Conservation (phyloP, 108 stramenopile species). For the Epipyxis sp. region DNA sequence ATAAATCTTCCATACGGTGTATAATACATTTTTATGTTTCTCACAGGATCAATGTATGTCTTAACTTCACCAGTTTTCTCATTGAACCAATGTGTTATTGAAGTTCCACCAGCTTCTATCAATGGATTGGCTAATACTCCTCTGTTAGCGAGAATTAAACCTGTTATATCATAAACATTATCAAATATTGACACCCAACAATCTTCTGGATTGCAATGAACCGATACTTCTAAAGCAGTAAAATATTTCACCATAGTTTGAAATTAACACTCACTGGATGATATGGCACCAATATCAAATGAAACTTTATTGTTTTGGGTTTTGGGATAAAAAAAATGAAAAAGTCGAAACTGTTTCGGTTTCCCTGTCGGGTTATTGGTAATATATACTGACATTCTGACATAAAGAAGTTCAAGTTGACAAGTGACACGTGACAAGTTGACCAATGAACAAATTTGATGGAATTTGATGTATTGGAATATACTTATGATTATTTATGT, state of each 20-base stretch:
- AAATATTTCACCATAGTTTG: slow-evolving; percentile 44
- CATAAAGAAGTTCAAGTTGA: too few relatives aligned
- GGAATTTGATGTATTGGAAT: too few relatives aligned
- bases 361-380: too few relatives aligned
- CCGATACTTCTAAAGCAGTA: slow-evolving; percentile 53
- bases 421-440: too few relatives aligned
- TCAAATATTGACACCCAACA: slow-evolving; percentile 58
- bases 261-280: neutral
- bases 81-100: slow-evolving; percentile 64
- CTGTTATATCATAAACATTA: slow-evolving; percentile 54
- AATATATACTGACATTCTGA: too few relatives aligned
- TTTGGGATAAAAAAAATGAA: too few relatives aligned
- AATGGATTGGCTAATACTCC: slow-evolving; percentile 55
- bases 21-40: slow-evolving; percentile 51
- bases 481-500: too few relatives aligned
- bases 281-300: too few relatives aligned
- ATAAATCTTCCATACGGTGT: slow-evolving; percentile 57
- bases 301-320: neutral
- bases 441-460: too few relatives aligned
- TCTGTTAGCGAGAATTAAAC: slow-evolving; percentile 43
- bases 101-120: slow-evolving; percentile 51
- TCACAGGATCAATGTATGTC: slow-evolving; percentile 52
- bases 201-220: slow-evolving; percentile 60
- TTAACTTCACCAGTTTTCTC: slow-evolving; percentile 48
- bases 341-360: too few relatives aligned